Percentiles rank a stretch among this genome's conserved stretches.
Evolutionary conservation across 2,329 filamentous ascomycete genomes (phyloP).

Genomic region (Alternaria sp.): DNA sequence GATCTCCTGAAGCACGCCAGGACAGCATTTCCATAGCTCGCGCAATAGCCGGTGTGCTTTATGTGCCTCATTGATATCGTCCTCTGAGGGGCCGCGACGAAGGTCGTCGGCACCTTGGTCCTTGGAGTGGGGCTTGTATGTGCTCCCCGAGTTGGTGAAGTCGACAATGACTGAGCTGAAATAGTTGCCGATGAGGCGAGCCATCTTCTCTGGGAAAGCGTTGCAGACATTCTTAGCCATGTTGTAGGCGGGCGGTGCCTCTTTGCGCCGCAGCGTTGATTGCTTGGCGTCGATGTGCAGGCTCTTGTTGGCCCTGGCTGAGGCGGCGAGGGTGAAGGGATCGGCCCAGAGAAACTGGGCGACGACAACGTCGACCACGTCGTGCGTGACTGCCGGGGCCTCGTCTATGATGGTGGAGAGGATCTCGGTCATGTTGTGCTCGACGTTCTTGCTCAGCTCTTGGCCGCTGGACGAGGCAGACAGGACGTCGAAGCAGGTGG

Average conservation of each 20-base stretch:
- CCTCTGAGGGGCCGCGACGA: constrained; percentile 71
- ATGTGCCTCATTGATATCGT: constrained; percentile 83
- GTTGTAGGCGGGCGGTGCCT: constrained; percentile 90
- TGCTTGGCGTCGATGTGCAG: constrained; percentile 73
- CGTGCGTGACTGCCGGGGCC: constrained; percentile 74
- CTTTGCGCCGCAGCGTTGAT: constrained; percentile 81
- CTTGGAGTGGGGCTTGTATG: constrained; percentile 35
- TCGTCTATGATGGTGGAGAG: constrained; percentile 89
- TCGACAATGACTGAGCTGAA: constrained; percentile 97
- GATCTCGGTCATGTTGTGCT: constrained; percentile 88
- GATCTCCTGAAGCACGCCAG: constrained; percentile 87
- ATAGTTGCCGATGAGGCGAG: constrained; percentile 90
- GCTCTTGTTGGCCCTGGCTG: constrained; percentile 59
- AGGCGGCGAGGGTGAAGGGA: constrained; percentile 60
- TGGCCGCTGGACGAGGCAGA: constrained; percentile 81
- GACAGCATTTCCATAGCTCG: constrained; percentile 92
- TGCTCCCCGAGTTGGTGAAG: constrained; percentile 59
- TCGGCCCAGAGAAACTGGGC: constrained; percentile 93
- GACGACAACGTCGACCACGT: constrained; percentile 90
- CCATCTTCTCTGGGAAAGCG: constrained; percentile 89
- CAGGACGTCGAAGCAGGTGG: constrained; percentile 88
- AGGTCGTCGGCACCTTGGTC: constrained; percentile 54
- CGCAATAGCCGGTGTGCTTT: constrained; percentile 90
- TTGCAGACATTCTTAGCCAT: constrained; percentile 97
- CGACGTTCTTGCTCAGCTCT: constrained; percentile 88